Conservation (phyloP, 805 yeast species). For the Candida maris region DNA sequence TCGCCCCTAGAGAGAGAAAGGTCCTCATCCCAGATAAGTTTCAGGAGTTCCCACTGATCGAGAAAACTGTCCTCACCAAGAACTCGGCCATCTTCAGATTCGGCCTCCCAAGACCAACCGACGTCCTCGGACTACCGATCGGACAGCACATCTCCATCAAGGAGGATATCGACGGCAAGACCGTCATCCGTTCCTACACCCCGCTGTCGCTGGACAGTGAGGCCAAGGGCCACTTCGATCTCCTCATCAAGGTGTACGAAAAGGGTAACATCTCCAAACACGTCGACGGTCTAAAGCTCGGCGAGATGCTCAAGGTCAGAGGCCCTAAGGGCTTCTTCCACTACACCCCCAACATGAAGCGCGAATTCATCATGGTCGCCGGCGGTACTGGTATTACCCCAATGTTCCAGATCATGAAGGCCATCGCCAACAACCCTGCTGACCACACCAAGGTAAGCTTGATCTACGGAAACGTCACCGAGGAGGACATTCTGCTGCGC, state of each 20-base stretch:
- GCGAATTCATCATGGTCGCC: slow-evolving; percentile 81
- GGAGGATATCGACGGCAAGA: slow-evolving; percentile 74
- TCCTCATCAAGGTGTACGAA: slow-evolving; percentile 82
- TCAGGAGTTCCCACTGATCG: slow-evolving; percentile 74
- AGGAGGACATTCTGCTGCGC: slow-evolving; percentile 74
- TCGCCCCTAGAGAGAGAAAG: slow-evolving; percentile 32
- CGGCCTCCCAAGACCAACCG: slow-evolving; percentile 70
- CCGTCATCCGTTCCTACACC: slow-evolving; percentile 81
- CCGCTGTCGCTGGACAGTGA: slow-evolving; percentile 78
- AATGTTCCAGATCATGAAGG: slow-evolving; percentile 87
- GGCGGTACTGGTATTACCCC: slow-evolving; percentile 98
- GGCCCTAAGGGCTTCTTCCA: slow-evolving; percentile 92
- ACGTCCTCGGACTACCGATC: slow-evolving; percentile 81
- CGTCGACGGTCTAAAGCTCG: slow-evolving; percentile 68
- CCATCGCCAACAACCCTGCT: slow-evolving; percentile 69
- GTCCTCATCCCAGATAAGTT: slow-evolving; percentile 65
- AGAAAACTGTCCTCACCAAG: slow-evolving; percentile 71
- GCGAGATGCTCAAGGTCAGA: slow-evolving; percentile 72
- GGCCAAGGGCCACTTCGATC: slow-evolving; percentile 76
- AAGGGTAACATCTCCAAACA: slow-evolving; percentile 78
- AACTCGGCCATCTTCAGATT: slow-evolving; percentile 83
- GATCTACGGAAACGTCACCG: slow-evolving; percentile 77
- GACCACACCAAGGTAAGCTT: slow-evolving; percentile 75
- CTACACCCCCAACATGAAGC: slow-evolving; percentile 75
- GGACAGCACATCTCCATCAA: slow-evolving; percentile 90